Evolutionary conservation across 2,329 filamentous ascomycete species (phyloP).

Genomic region (Microdochium bolleyi): DNA sequence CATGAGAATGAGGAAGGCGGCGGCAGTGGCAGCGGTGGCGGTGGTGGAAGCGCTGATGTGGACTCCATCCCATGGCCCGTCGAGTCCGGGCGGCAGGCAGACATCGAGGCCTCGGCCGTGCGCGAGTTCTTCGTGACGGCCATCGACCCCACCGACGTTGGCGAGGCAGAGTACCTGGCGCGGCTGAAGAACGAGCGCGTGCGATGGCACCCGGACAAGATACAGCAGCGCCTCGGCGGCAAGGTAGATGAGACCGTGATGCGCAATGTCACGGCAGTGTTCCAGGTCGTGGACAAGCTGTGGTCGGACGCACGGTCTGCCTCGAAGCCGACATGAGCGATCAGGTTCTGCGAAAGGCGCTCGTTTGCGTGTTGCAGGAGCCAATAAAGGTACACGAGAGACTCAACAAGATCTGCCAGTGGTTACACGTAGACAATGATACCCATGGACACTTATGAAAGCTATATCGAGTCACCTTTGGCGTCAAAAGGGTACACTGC

Average conservation of each 20-base stretch:
- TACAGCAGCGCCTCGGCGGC: constrained; percentile 78
- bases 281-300: constrained; percentile 79
- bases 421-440: no score
- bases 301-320: constrained; percentile 55
- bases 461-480: no score
- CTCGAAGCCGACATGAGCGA: constrained; percentile 8
- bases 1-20: no score
- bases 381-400: background rate
- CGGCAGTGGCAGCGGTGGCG: no score
- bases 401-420: no score
- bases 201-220: constrained; percentile 96
- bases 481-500: no score
- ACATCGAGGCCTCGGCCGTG: constrained; percentile 52
- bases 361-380: background rate
- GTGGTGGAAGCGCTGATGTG: background rate
- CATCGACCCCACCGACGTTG: constrained; percentile 31
- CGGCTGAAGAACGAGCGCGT: constrained; percentile 77
- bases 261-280: constrained; percentile 78
- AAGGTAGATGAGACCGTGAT: constrained; percentile 65
- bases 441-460: no score
- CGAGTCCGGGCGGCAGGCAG: constrained; percentile 44
- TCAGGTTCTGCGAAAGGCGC: background rate
- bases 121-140: constrained; percentile 59
- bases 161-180: constrained; percentile 35
- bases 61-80: constrained; percentile 62